phyloP scores from a whole-genome alignment of 164 flowering plant genomes.

The Stephania yunnanensis region DNA sequence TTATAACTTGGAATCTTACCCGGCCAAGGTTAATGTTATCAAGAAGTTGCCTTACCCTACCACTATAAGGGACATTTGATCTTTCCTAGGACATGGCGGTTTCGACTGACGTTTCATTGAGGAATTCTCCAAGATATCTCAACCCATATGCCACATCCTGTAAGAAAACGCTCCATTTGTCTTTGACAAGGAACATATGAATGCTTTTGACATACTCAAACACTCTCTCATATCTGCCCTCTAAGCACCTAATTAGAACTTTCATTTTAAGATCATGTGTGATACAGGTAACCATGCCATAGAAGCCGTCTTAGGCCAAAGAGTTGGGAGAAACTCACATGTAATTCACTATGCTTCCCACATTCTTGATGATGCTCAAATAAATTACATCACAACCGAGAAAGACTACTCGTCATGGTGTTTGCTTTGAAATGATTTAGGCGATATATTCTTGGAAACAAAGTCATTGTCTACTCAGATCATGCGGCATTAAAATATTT shows the following conservation, averaged over 20 bases:
- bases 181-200: neutral
- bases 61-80: neutral
- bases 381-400: too few relatives aligned
- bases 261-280: constrained; percentile 1
- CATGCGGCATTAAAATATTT: constrained; percentile 7
- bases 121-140: neutral
- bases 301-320: constrained; percentile 4
- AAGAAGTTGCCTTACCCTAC: neutral
- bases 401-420: too few relatives aligned
- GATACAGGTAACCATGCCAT: neutral
- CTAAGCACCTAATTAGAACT: constrained; percentile 4
- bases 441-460: too few relatives aligned
- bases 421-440: too few relatives aligned
- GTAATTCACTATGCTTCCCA: constrained; percentile 9
- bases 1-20: neutral
- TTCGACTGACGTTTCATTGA: neutral
- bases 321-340: neutral
- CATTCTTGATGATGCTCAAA: too few relatives aligned
- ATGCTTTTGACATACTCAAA: too few relatives aligned
- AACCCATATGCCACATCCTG: neutral
- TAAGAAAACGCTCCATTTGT: neutral
- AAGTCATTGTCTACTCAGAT: constrained; percentile 7
- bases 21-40: neutral
- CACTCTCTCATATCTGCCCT: too few relatives aligned
- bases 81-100: constrained; percentile 4